Evolutionary conservation across 2,329 filamentous ascomycete genomes (phyloP).

Genomic region (Talaromyces sp.): DNA sequence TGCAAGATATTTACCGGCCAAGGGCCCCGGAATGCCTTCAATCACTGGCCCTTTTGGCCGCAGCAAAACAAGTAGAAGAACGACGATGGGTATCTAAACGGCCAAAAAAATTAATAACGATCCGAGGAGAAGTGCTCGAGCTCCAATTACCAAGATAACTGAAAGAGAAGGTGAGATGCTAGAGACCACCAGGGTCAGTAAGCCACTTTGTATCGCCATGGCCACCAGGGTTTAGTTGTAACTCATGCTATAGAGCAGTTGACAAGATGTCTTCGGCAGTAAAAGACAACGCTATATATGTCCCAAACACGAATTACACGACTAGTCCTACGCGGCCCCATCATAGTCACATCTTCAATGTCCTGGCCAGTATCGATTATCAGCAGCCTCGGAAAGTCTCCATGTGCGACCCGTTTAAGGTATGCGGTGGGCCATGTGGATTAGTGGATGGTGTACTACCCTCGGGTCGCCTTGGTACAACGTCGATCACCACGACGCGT

Average conservation of each 20-base stretch:
- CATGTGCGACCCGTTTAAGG: background rate
- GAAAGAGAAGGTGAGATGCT: background rate
- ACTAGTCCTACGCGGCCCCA: background rate
- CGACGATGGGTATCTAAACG: conserved; percentile 14
- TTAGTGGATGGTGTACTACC: background rate
- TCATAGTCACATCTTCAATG: background rate
- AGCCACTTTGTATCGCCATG: conserved; percentile 12
- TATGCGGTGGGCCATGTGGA: background rate
- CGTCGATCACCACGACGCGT: background rate
- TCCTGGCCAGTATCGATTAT: background rate
- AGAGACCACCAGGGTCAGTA: background rate
- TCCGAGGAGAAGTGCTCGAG: background rate
- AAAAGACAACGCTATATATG: background rate
- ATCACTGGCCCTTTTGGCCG: conserved; percentile 15
- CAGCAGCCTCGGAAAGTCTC: background rate
- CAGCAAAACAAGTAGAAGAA: conserved; percentile 14
- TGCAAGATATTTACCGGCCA: conserved; percentile 14
- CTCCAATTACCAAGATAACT: conserved; percentile 3
- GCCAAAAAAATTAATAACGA: conserved; percentile 7
- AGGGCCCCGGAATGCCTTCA: conserved; percentile 14
- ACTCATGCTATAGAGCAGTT: conserved; percentile 20
- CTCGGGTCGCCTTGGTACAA: background rate
- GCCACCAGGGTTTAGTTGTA: conserved; percentile 12
- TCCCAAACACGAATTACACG: background rate
- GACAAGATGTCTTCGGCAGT: background rate